phyloP scores from a whole-genome alignment of 495 filamentous ascomycete species.

The Aspergillus kassunensis region DNA sequence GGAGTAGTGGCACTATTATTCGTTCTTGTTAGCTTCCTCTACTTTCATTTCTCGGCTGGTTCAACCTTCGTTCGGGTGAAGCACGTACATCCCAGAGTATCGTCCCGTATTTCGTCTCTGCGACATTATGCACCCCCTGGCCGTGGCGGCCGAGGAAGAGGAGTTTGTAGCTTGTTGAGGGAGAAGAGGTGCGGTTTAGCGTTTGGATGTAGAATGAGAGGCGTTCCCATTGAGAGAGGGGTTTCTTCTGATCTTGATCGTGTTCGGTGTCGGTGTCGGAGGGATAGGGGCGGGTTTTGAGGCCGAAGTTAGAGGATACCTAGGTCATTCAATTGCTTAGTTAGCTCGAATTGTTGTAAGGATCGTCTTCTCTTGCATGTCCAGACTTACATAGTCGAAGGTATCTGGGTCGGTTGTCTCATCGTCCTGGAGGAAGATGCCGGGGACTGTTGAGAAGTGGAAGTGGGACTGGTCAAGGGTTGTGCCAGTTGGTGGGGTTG shows the following conservation, averaged over 20 bases:
- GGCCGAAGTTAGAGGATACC: conserved; percentile 58
- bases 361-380: not conserved
- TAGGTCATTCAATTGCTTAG: conserved; percentile 2
- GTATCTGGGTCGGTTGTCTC: conserved; percentile 54
- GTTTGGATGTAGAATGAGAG: conserved; percentile 52
- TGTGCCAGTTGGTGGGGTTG: not conserved
- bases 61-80: no score
- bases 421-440: conserved; percentile 72
- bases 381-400: conserved; percentile 62
- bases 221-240: conserved; percentile 56
- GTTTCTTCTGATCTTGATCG: no score
- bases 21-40: no score
- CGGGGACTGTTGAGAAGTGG: conserved; percentile 49
- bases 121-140: conserved; percentile 67
- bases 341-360: not conserved
- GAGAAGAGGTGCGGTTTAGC: conserved; percentile 39
- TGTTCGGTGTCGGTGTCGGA: conserved; percentile 30
- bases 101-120: conserved; percentile 62
- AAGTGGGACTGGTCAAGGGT: conserved; percentile 16
- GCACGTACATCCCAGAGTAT: conserved; percentile 61
- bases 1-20: conserved; percentile 67
- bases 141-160: conserved; percentile 71
- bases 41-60: no score
- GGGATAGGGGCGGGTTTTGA: conserved; percentile 53
- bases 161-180: conserved; percentile 55